A percentile compares a stretch with the other conserved stretches of the same genome.
Conservation (phyloP, 2,329 filamentous ascomycete genomes). For the Calonectria leucothoes region DNA sequence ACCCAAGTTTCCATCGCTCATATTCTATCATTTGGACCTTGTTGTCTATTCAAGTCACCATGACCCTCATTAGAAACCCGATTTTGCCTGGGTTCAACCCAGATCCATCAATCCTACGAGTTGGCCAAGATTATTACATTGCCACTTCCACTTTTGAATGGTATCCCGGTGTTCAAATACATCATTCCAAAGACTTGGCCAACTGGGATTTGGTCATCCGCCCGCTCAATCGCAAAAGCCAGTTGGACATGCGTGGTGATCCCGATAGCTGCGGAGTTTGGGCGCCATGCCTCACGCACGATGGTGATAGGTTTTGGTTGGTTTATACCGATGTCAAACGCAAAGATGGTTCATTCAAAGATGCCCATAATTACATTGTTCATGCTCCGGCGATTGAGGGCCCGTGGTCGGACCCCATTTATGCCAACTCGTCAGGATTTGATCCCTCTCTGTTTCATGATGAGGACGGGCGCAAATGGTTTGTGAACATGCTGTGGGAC, state of each 20-base stretch:
- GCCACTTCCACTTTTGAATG: slow-evolving; percentile 34
- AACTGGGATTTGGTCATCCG: slow-evolving; percentile 46
- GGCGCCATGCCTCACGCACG: slow-evolving; percentile 73
- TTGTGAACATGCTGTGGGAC: slow-evolving; percentile 68
- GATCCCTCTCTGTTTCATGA: slow-evolving; percentile 72
- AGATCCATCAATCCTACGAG: slow-evolving; percentile 29
- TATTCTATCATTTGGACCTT: background rate
- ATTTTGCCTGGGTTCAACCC: slow-evolving; percentile 64
- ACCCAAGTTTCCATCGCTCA: background rate
- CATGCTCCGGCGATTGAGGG: slow-evolving; percentile 64
- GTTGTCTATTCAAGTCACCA: slow-evolving; percentile 33
- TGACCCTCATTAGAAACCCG: slow-evolving; percentile 63
- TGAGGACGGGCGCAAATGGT: slow-evolving; percentile 66
- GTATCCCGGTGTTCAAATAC: slow-evolving; percentile 32
- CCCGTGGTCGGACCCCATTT: slow-evolving; percentile 71
- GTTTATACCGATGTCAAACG: slow-evolving; percentile 76
- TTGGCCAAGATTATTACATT: slow-evolving; percentile 29
- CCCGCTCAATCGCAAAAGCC: slow-evolving; percentile 60
- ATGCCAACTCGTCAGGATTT: slow-evolving; percentile 71
- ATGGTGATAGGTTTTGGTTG: slow-evolving; percentile 70
- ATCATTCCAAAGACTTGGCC: slow-evolving; percentile 27
- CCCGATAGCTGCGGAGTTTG: slow-evolving; percentile 72
- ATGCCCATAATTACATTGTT: slow-evolving; percentile 73
- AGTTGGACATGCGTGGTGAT: slow-evolving; percentile 69
- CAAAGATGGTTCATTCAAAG: slow-evolving; percentile 74